Evolutionary conservation across 768 basidiomycete genomes (phyloP).

Genomic region (Termitomyces sp.): DNA sequence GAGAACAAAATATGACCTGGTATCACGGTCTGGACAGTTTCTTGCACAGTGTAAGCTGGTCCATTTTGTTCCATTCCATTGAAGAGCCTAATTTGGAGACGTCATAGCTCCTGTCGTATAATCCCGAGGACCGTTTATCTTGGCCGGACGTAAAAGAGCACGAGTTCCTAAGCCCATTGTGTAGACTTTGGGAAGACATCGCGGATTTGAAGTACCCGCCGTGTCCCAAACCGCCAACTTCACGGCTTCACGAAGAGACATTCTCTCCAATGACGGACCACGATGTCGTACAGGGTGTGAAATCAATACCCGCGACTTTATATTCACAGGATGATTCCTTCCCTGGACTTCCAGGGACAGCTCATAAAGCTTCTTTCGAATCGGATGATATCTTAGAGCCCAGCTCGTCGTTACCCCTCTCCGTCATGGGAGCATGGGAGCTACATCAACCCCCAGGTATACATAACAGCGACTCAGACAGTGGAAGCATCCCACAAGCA

Average conservation of each 20-base stretch:
- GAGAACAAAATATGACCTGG: background rate
- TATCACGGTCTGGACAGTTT: constrained; percentile 17
- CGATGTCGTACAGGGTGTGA: background rate
- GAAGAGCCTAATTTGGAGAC: background rate
- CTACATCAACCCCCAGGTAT: background rate
- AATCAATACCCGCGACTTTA: background rate
- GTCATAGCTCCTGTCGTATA: constrained; percentile 24
- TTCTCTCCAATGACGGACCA: background rate
- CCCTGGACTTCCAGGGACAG: background rate
- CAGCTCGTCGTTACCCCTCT: constrained; percentile 6
- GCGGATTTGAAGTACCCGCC: constrained; percentile 27
- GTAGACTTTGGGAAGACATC: constrained; percentile 27
- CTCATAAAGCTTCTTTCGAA: background rate
- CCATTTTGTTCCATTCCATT: background rate
- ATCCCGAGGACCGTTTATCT: constrained; percentile 22
- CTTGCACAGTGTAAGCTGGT: constrained; percentile 20
- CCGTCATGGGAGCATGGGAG: background rate
- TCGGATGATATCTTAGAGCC: background rate
- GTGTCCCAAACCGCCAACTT: constrained; percentile 18
- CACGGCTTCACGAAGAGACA: constrained; percentile 9
- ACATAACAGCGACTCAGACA: background rate
- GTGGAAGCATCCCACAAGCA: constrained; percentile 17
- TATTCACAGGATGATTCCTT: background rate
- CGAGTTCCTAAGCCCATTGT: constrained; percentile 23
- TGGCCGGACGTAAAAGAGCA: constrained; percentile 24